phyloP scores from a whole-genome alignment of 495 filamentous ascomycete genomes.

The Parathielavia appendiculata region DNA sequence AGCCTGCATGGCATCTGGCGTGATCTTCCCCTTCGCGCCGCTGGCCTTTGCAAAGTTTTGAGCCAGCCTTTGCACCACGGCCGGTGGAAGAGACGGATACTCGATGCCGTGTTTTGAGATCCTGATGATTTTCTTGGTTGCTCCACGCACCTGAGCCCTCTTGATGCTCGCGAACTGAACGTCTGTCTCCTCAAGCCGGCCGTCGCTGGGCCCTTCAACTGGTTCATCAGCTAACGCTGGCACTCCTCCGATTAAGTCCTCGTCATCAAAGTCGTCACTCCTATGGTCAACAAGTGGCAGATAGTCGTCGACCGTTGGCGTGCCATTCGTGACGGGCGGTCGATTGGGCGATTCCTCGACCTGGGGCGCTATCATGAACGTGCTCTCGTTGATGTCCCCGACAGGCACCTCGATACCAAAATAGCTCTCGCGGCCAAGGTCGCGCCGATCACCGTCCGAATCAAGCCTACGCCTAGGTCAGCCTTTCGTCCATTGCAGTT shows the following conservation, averaged over 20 bases:
- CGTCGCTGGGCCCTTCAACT: conserved; percentile 4
- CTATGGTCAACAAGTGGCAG: conserved; percentile 20
- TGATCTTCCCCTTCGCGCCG: conserved; percentile 60
- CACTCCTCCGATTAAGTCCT: conserved; percentile 23
- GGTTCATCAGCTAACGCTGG: conserved; percentile 23
- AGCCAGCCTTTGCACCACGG: conserved; percentile 70
- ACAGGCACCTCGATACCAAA: conserved; percentile 45
- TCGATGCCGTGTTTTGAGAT: conserved; percentile 69
- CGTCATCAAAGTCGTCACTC: conserved; percentile 27
- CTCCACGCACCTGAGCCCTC: conserved; percentile 25
- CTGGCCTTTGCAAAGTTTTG: conserved; percentile 60
- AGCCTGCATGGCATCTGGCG: conserved; percentile 62
- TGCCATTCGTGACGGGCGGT: conserved; percentile 8
- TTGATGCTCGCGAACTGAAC: neutral
- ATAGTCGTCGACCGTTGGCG: conserved; percentile 21
- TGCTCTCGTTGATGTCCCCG: conserved; percentile 40
- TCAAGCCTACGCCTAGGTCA: conserved; percentile 33
- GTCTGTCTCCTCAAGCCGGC: conserved; percentile 9
- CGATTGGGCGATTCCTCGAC: conserved; percentile 23
- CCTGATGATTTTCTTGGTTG: conserved; percentile 50
- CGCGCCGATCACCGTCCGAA: conserved; percentile 32
- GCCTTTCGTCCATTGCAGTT: conserved; percentile 19
- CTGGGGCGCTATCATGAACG: conserved; percentile 38
- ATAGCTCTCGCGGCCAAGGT: conserved; percentile 39
- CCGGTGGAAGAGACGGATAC: conserved; percentile 66